Percentiles rank a stretch among this genome's conserved stretches.
Conservation (phyloP, 2,329 filamentous ascomycete species). For the Neonectria coccinea region DNA sequence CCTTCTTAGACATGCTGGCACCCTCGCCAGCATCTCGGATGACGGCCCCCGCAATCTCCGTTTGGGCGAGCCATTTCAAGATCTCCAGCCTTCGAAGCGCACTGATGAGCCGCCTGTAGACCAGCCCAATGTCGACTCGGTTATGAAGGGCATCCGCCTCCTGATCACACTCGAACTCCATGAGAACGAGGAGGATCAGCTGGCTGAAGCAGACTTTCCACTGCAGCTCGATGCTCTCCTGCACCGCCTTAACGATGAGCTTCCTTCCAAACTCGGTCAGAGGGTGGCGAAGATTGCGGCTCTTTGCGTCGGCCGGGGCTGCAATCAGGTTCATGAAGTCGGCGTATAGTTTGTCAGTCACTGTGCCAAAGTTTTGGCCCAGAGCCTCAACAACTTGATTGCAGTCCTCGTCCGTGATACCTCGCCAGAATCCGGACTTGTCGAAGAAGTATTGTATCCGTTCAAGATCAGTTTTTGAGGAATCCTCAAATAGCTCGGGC, state of each 20-base stretch:
- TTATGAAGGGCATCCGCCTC: slow-evolving; percentile 74
- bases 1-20: slow-evolving; percentile 53
- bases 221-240: slow-evolving; percentile 81
- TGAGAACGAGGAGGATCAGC: slow-evolving; percentile 84
- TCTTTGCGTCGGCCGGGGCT: slow-evolving; percentile 59
- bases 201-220: slow-evolving; percentile 84
- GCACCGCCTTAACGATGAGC: slow-evolving; percentile 78
- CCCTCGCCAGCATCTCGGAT: slow-evolving; percentile 53
- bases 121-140: slow-evolving; percentile 72
- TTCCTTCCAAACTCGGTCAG: slow-evolving; percentile 82
- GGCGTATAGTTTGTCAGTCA: slow-evolving; percentile 66
- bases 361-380: slow-evolving; percentile 72
- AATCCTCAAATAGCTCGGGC: slow-evolving; percentile 79
- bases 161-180: slow-evolving; percentile 84
- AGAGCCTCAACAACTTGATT: slow-evolving; percentile 76
- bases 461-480: slow-evolving; percentile 76
- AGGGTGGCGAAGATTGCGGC: slow-evolving; percentile 60
- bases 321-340: slow-evolving; percentile 61
- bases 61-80: slow-evolving; percentile 75
- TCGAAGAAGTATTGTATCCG: slow-evolving; percentile 84
- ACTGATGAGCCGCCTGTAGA: slow-evolving; percentile 77
- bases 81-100: slow-evolving; percentile 80
- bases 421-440: slow-evolving; percentile 79
- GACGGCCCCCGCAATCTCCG: slow-evolving; percentile 65
- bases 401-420: slow-evolving; percentile 85